Base-by-base conservation (phyloP, 1,284 basidiomycete genomes). In the Cryptococcus maquisensis region DNA sequence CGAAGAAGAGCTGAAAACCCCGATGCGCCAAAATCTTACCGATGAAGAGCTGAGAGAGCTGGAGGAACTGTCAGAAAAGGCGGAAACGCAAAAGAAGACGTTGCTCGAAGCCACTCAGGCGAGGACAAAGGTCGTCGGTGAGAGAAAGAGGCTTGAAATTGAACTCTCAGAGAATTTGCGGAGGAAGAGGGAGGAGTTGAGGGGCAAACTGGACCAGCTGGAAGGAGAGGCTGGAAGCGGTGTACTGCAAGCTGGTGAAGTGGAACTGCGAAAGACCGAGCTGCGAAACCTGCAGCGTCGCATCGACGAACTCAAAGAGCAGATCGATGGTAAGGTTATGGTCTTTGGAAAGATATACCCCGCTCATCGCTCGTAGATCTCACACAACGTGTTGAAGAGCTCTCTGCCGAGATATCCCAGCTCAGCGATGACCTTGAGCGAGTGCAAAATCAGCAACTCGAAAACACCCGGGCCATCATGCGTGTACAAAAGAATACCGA, bases 401-500 rank as follows among this genome's bases (percentile, higher is more conserved):
- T 89, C 7, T 82, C 80, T 4, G 74, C 78, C 4, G 80, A 86
- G 56, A 79, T 95, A 12, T 83, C 87, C 60, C 83, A 86, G 46
- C 77, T 85, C 35, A 81, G 84, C 10, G 75, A 79, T 8, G 78
- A 81, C 8, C 78, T 96, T 36, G 94, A 98, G 67, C 83, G 83
- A 61, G 78, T 87, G 4, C 87, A 94, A 64, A 81, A 81, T 18
- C 85, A 90, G 62, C 93, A 96, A 70, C 74, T 83, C 0, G 93
- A 97, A 67, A 91, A 93, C 62, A 86, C 82, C 37, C 85, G 90
- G 9, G 85, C 83, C 35, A 90, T 97, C 56, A 84, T 89, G 26
- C 84, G 86, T 59, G 88, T 95, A 61, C 92, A 97, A 73, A 98
- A 98, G 81, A 89, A 85, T 62, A 90, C 92, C 0, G 95, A 98